A percentile compares a stretch with the other conserved stretches of the same genome.
Evolutionary conservation across 768 basidiomycete genomes (phyloP).

Genomic region (Mycena haematopus): DNA sequence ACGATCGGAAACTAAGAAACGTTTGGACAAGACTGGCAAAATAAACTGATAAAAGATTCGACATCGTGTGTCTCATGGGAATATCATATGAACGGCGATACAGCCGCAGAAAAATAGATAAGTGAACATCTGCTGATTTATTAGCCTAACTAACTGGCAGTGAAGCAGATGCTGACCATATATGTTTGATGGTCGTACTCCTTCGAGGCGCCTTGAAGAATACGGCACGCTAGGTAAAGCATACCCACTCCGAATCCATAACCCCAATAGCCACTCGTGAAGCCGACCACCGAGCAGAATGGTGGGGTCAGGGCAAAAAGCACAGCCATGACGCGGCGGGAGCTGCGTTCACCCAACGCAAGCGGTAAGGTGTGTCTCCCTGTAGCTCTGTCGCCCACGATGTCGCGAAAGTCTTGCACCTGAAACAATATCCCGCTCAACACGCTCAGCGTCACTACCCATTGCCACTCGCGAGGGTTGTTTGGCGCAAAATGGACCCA

Average conservation of each 20-base stretch:
- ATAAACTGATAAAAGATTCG: background rate
- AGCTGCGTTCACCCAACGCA: slow-evolving; percentile 36
- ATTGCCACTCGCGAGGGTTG: background rate
- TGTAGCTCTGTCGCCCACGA: slow-evolving; percentile 43
- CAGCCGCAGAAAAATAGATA: background rate
- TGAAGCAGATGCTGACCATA: background rate
- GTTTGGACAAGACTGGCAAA: background rate
- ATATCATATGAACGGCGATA: slow-evolving; percentile 1
- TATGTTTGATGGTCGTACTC: slow-evolving; percentile 4
- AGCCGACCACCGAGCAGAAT: background rate
- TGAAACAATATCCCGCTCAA: slow-evolving; percentile 46
- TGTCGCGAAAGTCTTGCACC: slow-evolving; percentile 47
- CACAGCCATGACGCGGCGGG: slow-evolving; percentile 30
- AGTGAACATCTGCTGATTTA: slow-evolving; percentile 1
- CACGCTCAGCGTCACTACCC: slow-evolving; percentile 19
- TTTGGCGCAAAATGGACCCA: slow-evolving; percentile 14
- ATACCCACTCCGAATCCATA: background rate
- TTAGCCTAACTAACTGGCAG: background rate
- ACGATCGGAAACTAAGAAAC: slow-evolving; percentile 1
- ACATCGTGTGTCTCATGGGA: slow-evolving; percentile 1
- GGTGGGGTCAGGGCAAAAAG: slow-evolving; percentile 4
- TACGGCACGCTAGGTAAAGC: background rate
- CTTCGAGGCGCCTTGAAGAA: background rate
- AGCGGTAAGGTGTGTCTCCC: slow-evolving; percentile 46
- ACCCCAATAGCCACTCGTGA: background rate